Evolutionary conservation across 805 yeast species (phyloP), one percentile per base, ranked within the genome.

Genomic region (Cyberlindnera subsufficiens): DNA sequence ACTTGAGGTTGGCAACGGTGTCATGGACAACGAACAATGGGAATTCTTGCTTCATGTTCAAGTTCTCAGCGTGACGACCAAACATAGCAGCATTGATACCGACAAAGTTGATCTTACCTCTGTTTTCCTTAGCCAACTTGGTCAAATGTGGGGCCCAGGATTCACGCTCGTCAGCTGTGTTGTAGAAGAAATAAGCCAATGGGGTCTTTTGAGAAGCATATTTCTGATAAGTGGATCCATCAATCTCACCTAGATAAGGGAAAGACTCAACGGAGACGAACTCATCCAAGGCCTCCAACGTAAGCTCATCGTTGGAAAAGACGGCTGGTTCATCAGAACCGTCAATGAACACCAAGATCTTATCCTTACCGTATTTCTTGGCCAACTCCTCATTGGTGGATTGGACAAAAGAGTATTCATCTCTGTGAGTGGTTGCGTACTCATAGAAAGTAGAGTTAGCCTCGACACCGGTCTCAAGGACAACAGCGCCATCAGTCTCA

Each of bases 1-100:
- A 91, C 72, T 91, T 93, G 63, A 74, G 71, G 72, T 88, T 86
- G 37, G 67, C 58, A 16, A 54, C 65, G 44, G 78, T 59, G 59
- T 88, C 86, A 67, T 91, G 97, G 53, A 91, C 83, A 39, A 80
- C 96, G 61, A 93, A 82, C 46, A 91, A 78, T 64, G 99, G 99
- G 77, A 85, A 83, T 57, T 80, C 78, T 60, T 86, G 85, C 67
- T 80, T 72, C 78, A 90, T 77, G 74, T 85, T 87, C 63, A 93
- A 75, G 67, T 80, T 78, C 59, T 77, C 82, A 44, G 96, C 96
- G 61, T 91, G 98, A 65, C 75, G 78, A 51, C 96, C 96, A 62
- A 69, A 93, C 57, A 69, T 69, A 42, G 71, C 59, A 44, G 96
- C 95, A 58, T 91, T 90, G 56, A 93, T 72, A 66, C 91, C 95